A percentile compares a stretch with the other conserved stretches of the same genome.
These are phyloP conservation scores for Phytophthora fragariaefolia DNA, from an alignment of 352 stramenopile species.

Conservation along the genomic window DNA sequence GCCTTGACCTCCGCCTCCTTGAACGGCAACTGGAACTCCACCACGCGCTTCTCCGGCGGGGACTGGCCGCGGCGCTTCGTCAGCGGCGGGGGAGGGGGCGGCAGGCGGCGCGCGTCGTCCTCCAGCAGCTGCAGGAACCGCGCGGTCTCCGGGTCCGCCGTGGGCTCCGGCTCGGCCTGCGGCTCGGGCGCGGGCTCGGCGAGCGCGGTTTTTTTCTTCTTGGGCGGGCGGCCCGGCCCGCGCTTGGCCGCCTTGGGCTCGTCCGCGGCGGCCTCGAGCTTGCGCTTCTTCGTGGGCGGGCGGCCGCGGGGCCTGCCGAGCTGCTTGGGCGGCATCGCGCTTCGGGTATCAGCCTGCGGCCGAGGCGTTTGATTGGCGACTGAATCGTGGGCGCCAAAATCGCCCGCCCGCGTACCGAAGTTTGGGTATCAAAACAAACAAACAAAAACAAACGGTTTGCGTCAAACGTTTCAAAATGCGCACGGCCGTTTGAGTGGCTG, in stretches of 20 bases:
- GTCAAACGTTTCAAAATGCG: slow-evolving; percentile 13
- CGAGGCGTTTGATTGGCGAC: slow-evolving; percentile 38
- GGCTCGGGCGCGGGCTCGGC: slow-evolving; percentile 5
- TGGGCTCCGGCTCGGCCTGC: neutral
- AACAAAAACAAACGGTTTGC: too few relatives aligned
- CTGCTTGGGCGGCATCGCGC: slow-evolving; percentile 26
- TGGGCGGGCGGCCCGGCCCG: slow-evolving; percentile 15
- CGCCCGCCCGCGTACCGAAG: slow-evolving; percentile 21
- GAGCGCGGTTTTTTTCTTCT: slow-evolving; percentile 20
- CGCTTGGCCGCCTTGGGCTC: slow-evolving; percentile 21
- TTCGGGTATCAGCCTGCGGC: slow-evolving; percentile 14
- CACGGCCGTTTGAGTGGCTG: slow-evolving; percentile 14
- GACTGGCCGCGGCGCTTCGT: slow-evolving; percentile 18
- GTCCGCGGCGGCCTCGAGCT: slow-evolving; percentile 20
- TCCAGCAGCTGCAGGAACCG: slow-evolving; percentile 41
- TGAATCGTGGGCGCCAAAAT: slow-evolving; percentile 37
- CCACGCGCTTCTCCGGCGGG: slow-evolving; percentile 12
- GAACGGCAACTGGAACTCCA: slow-evolving; percentile 50
- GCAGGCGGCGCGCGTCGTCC: slow-evolving; percentile 29
- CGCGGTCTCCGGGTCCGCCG: slow-evolving; percentile 31
- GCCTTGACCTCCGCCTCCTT: slow-evolving; percentile 42
- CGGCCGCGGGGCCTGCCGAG: slow-evolving; percentile 1
- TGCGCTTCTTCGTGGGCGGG: slow-evolving; percentile 32
- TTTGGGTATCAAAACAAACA: too few relatives aligned
- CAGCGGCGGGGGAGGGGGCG: slow-evolving; percentile 11